These are phyloP conservation scores for Penicillium freii DNA, from an alignment of 2,329 filamentous ascomycete species.

Conservation along the genomic window DNA sequence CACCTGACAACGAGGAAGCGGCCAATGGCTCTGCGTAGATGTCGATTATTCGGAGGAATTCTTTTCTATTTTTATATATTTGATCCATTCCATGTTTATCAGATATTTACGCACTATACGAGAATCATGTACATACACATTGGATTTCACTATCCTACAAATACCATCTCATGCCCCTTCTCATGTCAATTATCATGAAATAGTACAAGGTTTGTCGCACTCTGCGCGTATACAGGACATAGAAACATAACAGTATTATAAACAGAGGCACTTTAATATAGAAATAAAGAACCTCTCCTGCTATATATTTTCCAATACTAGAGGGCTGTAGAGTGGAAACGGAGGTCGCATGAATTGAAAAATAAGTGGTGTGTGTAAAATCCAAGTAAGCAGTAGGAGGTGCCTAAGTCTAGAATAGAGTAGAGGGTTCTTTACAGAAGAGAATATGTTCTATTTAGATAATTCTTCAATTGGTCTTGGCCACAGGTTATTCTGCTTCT, in stretches of 20 bases:
- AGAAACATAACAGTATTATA: not conserved
- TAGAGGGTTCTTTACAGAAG: not conserved
- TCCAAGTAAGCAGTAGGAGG: not conserved
- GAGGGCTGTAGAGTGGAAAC: too few relatives aligned
- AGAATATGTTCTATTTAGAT: not conserved
- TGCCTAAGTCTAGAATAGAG: not conserved
- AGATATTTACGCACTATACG: constrained; percentile 5
- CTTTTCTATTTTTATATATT: constrained; percentile 3
- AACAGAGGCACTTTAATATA: too few relatives aligned
- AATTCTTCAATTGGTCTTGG: too few relatives aligned
- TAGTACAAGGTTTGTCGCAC: not conserved
- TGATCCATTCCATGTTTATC: constrained; percentile 5
- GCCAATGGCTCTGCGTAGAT: constrained; percentile 21
- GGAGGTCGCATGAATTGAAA: too few relatives aligned
- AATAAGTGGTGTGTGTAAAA: not conserved
- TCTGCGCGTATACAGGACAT: not conserved
- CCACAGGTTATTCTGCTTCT: too few relatives aligned
- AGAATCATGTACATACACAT: constrained; percentile 21
- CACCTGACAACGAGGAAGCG: constrained; percentile 27
- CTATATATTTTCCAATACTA: too few relatives aligned
- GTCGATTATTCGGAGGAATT: not conserved
- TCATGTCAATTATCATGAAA: not conserved
- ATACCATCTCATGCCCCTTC: not conserved
- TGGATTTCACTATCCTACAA: not conserved
- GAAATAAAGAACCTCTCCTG: too few relatives aligned